A percentile compares a stretch with the other conserved stretches of the same genome.
Evolutionary conservation across 2,329 filamentous ascomycete genomes (phyloP).

Genomic region (Penicillium brevicompactum): DNA sequence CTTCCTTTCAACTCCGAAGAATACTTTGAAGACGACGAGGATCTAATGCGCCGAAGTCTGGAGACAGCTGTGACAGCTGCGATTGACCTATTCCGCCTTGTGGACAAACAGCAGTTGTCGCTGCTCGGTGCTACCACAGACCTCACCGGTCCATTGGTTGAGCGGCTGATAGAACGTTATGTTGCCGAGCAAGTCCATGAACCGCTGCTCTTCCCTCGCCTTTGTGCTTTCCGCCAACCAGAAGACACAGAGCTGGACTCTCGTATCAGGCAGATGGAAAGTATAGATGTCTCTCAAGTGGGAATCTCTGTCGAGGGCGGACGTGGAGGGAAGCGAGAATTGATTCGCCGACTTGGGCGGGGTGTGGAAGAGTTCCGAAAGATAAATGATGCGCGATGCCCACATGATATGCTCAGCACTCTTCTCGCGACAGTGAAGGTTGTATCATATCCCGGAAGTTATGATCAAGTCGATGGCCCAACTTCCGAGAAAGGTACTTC

Average conservation of each 20-base stretch:
- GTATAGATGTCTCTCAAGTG: slow-evolving; percentile 90
- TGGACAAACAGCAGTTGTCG: slow-evolving; percentile 94
- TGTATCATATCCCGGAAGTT: slow-evolving; percentile 66
- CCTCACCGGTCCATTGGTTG: slow-evolving; percentile 86
- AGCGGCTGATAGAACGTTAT: slow-evolving; percentile 92
- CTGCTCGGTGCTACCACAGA: slow-evolving; percentile 90
- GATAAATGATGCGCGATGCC: slow-evolving; percentile 74
- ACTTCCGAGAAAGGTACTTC: slow-evolving; percentile 56
- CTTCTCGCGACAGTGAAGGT: slow-evolving; percentile 80
- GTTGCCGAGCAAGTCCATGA: slow-evolving; percentile 91
- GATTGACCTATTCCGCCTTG: slow-evolving; percentile 92
- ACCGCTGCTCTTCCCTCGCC: slow-evolving; percentile 75
- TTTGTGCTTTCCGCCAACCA: slow-evolving; percentile 74
- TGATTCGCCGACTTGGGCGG: slow-evolving; percentile 72
- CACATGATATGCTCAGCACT: slow-evolving; percentile 85
- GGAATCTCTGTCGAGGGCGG: slow-evolving; percentile 84
- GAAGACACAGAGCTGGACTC: slow-evolving; percentile 88
- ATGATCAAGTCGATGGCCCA: slow-evolving; percentile 42
- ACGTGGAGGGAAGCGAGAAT: slow-evolving; percentile 74
- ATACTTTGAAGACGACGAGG: slow-evolving; percentile 86
- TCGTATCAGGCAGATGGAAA: slow-evolving; percentile 90
- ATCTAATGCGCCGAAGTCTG: slow-evolving; percentile 81
- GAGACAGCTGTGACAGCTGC: slow-evolving; percentile 91
- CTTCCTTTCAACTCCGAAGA: slow-evolving; percentile 63
- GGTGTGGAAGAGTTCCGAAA: slow-evolving; percentile 89